Percentiles rank a stretch among this genome's conserved stretches.
These are phyloP conservation scores for Acarospora socialis DNA, from an alignment of 2,329 filamentous ascomycete species.

Conservation along the genomic window DNA sequence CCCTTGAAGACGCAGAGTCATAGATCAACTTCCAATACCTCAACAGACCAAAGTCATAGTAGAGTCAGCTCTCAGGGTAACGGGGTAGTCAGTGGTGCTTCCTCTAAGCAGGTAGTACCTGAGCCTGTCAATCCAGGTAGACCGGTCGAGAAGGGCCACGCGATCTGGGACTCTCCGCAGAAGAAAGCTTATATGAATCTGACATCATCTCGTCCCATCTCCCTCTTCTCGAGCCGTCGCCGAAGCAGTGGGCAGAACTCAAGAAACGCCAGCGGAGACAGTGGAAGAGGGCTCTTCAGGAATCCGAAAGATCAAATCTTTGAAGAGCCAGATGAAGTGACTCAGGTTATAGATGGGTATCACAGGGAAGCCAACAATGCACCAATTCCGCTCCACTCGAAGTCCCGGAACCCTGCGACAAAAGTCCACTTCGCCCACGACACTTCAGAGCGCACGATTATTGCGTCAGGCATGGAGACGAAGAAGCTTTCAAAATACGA, in stretches of 20 bases:
- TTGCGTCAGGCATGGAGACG: constrained; percentile 29
- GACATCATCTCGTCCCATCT: constrained; percentile 18
- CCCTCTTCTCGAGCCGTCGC: constrained; percentile 10
- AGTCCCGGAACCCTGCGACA: constrained; percentile 51
- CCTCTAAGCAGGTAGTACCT: constrained; percentile 6
- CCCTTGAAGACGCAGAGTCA: constrained; percentile 11
- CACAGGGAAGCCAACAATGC: constrained; percentile 17
- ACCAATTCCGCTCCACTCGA: constrained; percentile 39
- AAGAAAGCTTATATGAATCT: constrained; percentile 29
- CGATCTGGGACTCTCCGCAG: constrained; percentile 15
- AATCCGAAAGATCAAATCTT: constrained; percentile 56
- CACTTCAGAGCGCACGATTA: constrained; percentile 28
- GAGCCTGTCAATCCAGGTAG: constrained; percentile 1
- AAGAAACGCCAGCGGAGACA: constrained; percentile 24
- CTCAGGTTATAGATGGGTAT: constrained; percentile 14
- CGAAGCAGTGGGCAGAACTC: constrained; percentile 15
- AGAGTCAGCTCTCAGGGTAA: background rate
- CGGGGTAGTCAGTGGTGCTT: background rate
- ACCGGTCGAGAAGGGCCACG: constrained; percentile 1
- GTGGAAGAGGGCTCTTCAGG: constrained; percentile 38
- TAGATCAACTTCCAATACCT: constrained; percentile 15
- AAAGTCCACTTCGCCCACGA: constrained; percentile 42
- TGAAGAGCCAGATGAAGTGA: constrained; percentile 59
- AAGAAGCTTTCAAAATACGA: constrained; percentile 45
- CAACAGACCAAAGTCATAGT: constrained; percentile 8